Percentiles rank a stretch among this genome's conserved stretches.
These are phyloP conservation scores for Phytophthora cactorum DNA, from an alignment of 352 stramenopile genomes.

Conservation along the genomic window DNA sequence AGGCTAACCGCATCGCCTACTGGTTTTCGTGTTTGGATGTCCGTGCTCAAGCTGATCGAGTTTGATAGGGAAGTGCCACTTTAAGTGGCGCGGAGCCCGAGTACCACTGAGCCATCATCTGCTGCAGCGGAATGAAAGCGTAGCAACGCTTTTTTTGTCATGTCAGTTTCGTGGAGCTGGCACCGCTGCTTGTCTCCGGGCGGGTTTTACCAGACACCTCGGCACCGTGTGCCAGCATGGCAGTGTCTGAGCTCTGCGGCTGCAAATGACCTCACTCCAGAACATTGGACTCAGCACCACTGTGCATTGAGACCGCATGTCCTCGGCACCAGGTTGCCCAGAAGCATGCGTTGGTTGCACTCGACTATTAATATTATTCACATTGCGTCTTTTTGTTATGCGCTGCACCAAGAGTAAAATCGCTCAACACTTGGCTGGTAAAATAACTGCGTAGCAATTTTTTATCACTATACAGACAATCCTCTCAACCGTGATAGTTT, in stretches of 20 bases:
- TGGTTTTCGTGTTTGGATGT: neutral
- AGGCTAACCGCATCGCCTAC: neutral
- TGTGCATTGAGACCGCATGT: neutral
- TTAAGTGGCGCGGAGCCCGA: neutral
- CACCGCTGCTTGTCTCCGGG: neutral
- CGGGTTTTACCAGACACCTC: neutral
- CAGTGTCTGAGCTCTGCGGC: neutral
- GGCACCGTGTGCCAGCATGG: too few relatives aligned
- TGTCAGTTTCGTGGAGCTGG: neutral
- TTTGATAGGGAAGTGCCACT: conserved; percentile 6
- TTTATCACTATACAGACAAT: neutral
- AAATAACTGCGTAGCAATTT: too few relatives aligned
- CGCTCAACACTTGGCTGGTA: too few relatives aligned
- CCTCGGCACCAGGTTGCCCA: neutral
- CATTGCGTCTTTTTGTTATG: too few relatives aligned
- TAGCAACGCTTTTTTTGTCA: conserved; percentile 1
- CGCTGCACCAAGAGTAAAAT: too few relatives aligned
- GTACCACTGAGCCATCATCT: conserved; percentile 11
- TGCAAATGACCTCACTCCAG: neutral
- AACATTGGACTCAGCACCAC: neutral
- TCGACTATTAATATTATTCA: too few relatives aligned
- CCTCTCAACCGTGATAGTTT: too few relatives aligned
- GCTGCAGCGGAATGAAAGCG: conserved; percentile 12
- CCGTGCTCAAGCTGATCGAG: conserved; percentile 1
- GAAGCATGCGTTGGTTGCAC: too few relatives aligned